Percentiles rank a stretch among this genome's conserved stretches.
Evolutionary conservation across 129 eudicot genomes (phyloP).

Genomic region (Lactuca sativa): DNA sequence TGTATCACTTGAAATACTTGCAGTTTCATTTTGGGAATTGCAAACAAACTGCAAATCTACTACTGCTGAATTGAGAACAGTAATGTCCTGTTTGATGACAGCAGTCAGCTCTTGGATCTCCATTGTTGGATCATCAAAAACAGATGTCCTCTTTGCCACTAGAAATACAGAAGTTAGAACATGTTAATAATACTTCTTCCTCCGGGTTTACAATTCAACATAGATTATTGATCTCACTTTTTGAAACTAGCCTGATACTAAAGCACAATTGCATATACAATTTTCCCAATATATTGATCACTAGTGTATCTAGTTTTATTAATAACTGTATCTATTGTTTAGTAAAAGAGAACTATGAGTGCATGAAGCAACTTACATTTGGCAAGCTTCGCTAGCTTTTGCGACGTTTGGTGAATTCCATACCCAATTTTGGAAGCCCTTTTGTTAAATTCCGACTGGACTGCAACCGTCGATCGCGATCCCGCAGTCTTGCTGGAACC

Average conservation of each 20-base stretch:
- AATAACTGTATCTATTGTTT: neutral
- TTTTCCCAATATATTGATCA: neutral
- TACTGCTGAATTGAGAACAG: conserved; percentile 78
- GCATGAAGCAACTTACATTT: conserved; percentile 54
- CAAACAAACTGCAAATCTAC: conserved; percentile 77
- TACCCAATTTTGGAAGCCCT: conserved; percentile 81
- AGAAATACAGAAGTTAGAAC: conserved; percentile 5
- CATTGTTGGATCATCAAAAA: conserved; percentile 81
- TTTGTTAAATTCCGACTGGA: conserved; percentile 72
- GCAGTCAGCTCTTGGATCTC: conserved; percentile 92
- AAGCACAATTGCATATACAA: neutral
- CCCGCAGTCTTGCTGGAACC: conserved; percentile 35
- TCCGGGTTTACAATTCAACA: neutral
- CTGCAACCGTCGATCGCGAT: conserved; percentile 53
- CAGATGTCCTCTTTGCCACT: conserved; percentile 91
- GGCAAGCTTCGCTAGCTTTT: conserved; percentile 83
- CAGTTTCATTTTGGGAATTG: conserved; percentile 70
- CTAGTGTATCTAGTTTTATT: neutral
- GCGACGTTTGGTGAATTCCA: conserved; percentile 88
- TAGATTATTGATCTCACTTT: neutral
- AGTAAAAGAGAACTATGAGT: neutral
- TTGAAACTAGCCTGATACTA: too few species aligned
- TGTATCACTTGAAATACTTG: conserved; percentile 65
- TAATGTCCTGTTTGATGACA: conserved; percentile 86
- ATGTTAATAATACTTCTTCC: neutral